Base-by-base conservation (phyloP, 2,329 filamentous ascomycete species). In the Penicillium freii region DNA sequence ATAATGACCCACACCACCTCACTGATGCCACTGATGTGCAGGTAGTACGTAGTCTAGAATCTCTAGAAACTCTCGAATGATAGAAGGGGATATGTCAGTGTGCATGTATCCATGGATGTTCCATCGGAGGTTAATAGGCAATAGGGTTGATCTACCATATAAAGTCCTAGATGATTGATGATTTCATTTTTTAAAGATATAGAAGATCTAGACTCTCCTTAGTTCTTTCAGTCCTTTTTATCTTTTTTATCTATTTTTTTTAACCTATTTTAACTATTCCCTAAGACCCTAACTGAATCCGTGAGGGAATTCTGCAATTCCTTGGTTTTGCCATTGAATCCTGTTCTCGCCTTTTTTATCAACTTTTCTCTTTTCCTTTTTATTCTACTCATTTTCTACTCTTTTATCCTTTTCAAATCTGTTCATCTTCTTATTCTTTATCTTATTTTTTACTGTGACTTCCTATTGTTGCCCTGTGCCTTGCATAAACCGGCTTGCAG, bases 1-100 rank as follows among this genome's bases (percentile, higher is more conserved):
- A 8, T 23, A 39, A 34, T 27, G 60, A 58, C 52, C 60, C 60
- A 60, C 57, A 25, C 17, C 40, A 39, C 40, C 19, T 33, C n/a
- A 29, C 31, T 56, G 54, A 56, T 57, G 54, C 27, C n/a, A 29
- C 31, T 56, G 55, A 56, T 57, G 51, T 49, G 46, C 59, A 45
- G 34, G 48, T 55, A 47, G 56, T 59, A 61, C 59, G 57, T 61
- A 49, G 1, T 53, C 36, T 38, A 36, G 33, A 34, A 34, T 17
- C 19, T 51, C 39, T 54, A 48, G 48, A 56, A 40, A 42, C 46
- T 29, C 39, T 36, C 42, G 42, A 29, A 51, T 51, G 39, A 27
- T 34, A 45, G 39, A 31, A 6, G n/a, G 5, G 15, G 27, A 45
- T 13, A 46, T 31, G 13, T 33, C 5, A 33, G 15, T 34, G 23